Conservation (phyloP, 768 basidiomycete genomes). For the Sutorius australiensis region DNA sequence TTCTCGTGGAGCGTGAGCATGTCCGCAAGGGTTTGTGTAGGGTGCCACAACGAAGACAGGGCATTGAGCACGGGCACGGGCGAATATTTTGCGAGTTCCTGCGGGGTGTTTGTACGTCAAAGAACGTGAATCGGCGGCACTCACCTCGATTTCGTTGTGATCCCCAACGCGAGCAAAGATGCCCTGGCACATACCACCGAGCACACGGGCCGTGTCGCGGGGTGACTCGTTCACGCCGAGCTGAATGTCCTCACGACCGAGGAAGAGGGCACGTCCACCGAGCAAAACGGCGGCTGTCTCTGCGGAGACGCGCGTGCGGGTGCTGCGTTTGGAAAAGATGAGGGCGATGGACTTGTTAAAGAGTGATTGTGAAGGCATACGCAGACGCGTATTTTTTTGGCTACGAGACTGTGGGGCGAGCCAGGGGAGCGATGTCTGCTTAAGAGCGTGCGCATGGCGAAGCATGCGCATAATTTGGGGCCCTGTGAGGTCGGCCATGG, state of each 20-base stretch:
- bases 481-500: conserved; percentile 81
- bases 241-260: conserved; percentile 89
- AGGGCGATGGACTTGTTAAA: conserved; percentile 84
- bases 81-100: conserved; percentile 90
- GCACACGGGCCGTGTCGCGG: conserved; percentile 81
- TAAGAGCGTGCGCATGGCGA: conserved; percentile 59
- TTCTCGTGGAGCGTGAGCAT: conserved; percentile 85
- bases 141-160: conserved; percentile 89
- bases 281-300: conserved; percentile 79
- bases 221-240: conserved; percentile 91
- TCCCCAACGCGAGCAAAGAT: conserved; percentile 95
- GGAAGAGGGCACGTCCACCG: conserved; percentile 87
- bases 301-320: conserved; percentile 83
- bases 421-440: conserved; percentile 63
- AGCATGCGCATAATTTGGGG: conserved; percentile 70
- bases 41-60: conserved; percentile 93
- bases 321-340: conserved; percentile 90
- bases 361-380: conserved; percentile 69
- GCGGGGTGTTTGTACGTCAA: background rate
- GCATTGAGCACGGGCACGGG: conserved; percentile 96
- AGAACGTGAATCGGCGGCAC: conserved; percentile 17
- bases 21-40: conserved; percentile 93
- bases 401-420: conserved; percentile 45
- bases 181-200: conserved; percentile 94
- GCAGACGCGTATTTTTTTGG: conserved; percentile 37